These are phyloP conservation scores for Wickerhamiella occidentalis DNA, from an alignment of 805 yeast genomes.

Conservation along the genomic window DNA sequence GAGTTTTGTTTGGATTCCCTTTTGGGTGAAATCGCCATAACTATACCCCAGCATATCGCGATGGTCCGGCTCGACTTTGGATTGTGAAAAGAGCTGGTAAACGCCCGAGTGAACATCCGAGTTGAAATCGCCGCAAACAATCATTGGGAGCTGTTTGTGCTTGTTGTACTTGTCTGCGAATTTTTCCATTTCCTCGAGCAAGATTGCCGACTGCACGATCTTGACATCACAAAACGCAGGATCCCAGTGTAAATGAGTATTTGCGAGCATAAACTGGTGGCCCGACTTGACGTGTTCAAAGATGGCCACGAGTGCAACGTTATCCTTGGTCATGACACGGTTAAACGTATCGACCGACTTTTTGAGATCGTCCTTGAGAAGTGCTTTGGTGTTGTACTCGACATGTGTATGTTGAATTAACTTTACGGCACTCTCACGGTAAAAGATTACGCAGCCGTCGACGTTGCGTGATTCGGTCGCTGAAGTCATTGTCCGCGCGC, in stretches of 20 bases:
- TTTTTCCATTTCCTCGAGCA: constrained; percentile 73
- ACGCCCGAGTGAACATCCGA: constrained; percentile 83
- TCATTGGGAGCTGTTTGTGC: constrained; percentile 47
- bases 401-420: constrained; percentile 58
- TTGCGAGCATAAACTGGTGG: constrained; percentile 59
- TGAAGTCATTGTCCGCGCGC: constrained; percentile 75
- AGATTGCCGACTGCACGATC: constrained; percentile 85
- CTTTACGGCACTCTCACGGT: constrained; percentile 53
- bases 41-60: constrained; percentile 73
- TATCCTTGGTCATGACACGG: constrained; percentile 92
- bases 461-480: constrained; percentile 75
- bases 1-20: constrained; percentile 73
- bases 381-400: constrained; percentile 54
- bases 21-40: constrained; percentile 82
- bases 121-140: constrained; percentile 93
- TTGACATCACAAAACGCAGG: constrained; percentile 94
- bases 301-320: constrained; percentile 67
- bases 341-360: constrained; percentile 90
- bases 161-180: constrained; percentile 33
- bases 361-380: constrained; percentile 56
- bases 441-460: constrained; percentile 97
- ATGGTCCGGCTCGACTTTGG: constrained; percentile 59
- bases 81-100: constrained; percentile 74
- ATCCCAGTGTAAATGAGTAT: constrained; percentile 97
- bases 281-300: constrained; percentile 65